phyloP scores from a whole-genome alignment of 371 early-diverging fungal species.

The Rhizopus delemar region DNA sequence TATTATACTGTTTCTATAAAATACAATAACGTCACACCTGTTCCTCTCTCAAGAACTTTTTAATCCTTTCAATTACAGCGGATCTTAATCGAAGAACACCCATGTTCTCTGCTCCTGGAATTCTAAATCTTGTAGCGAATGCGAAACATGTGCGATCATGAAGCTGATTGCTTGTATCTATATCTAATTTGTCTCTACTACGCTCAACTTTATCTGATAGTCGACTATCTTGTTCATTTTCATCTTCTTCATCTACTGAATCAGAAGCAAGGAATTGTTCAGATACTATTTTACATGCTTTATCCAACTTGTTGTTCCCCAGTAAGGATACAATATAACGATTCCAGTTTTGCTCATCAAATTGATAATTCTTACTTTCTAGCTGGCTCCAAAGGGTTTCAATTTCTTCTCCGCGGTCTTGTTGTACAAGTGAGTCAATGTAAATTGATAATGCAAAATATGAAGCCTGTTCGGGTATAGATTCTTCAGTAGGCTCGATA shows the following conservation, averaged over 20 bases:
- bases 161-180: constrained; percentile 19
- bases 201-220: neutral
- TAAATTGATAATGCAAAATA: constrained; percentile 44
- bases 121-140: constrained; percentile 24
- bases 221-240: neutral
- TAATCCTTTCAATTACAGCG: constrained; percentile 13
- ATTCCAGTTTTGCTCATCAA: constrained; percentile 52
- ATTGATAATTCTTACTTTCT: constrained; percentile 22
- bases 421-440: constrained; percentile 28
- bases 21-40: neutral
- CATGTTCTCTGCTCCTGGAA: constrained; percentile 24
- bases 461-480: constrained; percentile 6
- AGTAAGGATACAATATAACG: constrained; percentile 30
- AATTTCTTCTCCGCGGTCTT: constrained; percentile 23
- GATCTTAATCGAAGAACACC: constrained; percentile 18
- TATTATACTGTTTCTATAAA: neutral
- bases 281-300: constrained; percentile 24
- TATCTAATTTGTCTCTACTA: constrained; percentile 21
- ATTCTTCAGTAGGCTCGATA: neutral
- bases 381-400: constrained; percentile 34
- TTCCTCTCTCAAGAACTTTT: constrained; percentile 2
- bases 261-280: constrained; percentile 15
- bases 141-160: constrained; percentile 24
- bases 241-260: neutral
- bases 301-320: neutral